phyloP scores from a whole-genome alignment of 768 basidiomycete genomes.

The Nidularia pulvinata region DNA sequence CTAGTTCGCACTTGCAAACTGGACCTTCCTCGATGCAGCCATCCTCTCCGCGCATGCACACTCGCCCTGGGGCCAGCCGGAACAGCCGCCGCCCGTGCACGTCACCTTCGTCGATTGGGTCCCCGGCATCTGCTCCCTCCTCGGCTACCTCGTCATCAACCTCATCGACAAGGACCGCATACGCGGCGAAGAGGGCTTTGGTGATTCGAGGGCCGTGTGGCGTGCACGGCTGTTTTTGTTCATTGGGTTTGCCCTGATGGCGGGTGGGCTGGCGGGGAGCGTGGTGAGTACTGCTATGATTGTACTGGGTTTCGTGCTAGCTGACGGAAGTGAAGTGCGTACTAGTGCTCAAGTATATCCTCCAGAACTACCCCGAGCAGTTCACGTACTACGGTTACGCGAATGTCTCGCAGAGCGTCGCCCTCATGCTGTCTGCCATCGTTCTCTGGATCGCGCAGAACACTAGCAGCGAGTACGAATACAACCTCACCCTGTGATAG shows the following conservation, averaged over 20 bases:
- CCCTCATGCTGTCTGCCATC: constrained; percentile 81
- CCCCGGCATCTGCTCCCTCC: constrained; percentile 90
- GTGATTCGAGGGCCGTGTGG: constrained; percentile 88
- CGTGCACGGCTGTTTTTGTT: constrained; percentile 89
- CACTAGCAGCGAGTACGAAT: constrained; percentile 86
- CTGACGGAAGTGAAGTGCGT: too few relatives aligned
- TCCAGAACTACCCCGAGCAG: constrained; percentile 69
- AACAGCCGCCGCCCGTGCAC: constrained; percentile 63
- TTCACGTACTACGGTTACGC: constrained; percentile 93
- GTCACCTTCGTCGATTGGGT: constrained; percentile 97
- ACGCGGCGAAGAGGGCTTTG: constrained; percentile 75
- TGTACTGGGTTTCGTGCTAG: not conserved
- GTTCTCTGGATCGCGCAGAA: constrained; percentile 94
- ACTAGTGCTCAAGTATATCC: constrained; percentile 87
- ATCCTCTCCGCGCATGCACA: constrained; percentile 88
- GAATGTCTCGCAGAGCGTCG: constrained; percentile 92
- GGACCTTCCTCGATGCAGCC: constrained; percentile 93
- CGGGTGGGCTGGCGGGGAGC: constrained; percentile 96
- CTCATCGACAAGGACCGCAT: constrained; percentile 94
- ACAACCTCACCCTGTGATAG: constrained; percentile 73
- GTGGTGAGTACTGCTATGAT: constrained; percentile 58
- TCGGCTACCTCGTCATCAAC: constrained; percentile 93
- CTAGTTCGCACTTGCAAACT: constrained; percentile 95
- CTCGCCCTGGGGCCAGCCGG: constrained; percentile 63
- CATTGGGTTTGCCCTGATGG: constrained; percentile 96